phyloP scores from a whole-genome alignment of 2,329 filamentous ascomycete genomes.

The Macroventuria anomochaeta region DNA sequence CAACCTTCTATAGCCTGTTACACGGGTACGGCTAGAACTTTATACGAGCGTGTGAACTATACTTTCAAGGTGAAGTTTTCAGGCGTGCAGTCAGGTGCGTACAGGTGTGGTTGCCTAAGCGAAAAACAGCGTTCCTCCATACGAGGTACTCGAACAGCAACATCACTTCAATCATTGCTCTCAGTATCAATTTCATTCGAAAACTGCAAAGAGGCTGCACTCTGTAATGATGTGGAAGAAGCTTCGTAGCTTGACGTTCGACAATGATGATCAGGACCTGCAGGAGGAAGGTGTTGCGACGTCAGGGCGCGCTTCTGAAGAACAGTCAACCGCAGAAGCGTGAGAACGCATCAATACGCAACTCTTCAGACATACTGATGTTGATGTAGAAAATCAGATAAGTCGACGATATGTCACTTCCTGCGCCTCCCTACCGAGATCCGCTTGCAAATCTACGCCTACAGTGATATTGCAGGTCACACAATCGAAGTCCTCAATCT shows the following conservation, averaged over 20 bases:
- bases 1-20: too few relatives aligned
- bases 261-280: background rate
- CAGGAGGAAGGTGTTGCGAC: background rate
- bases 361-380: background rate
- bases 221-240: background rate
- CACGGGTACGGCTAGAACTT: too few relatives aligned
- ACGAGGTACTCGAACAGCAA: background rate
- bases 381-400: background rate
- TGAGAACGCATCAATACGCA: background rate
- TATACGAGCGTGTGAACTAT: too few relatives aligned
- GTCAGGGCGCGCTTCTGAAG: background rate
- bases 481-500: background rate
- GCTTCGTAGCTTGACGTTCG: background rate
- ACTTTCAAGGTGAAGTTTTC: too few relatives aligned
- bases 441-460: constrained; percentile 3
- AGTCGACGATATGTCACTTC: background rate
- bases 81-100: too few relatives aligned
- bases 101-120: background rate
- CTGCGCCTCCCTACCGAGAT: background rate
- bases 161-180: background rate
- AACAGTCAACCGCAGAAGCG: background rate
- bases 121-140: background rate
- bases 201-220: background rate
- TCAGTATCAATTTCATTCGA: background rate
- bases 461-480: background rate